Evolutionary conservation across 305 asterid genomes (phyloP), one percentile per base, ranked within the genome.

Genomic region (Solanum hybrid): DNA sequence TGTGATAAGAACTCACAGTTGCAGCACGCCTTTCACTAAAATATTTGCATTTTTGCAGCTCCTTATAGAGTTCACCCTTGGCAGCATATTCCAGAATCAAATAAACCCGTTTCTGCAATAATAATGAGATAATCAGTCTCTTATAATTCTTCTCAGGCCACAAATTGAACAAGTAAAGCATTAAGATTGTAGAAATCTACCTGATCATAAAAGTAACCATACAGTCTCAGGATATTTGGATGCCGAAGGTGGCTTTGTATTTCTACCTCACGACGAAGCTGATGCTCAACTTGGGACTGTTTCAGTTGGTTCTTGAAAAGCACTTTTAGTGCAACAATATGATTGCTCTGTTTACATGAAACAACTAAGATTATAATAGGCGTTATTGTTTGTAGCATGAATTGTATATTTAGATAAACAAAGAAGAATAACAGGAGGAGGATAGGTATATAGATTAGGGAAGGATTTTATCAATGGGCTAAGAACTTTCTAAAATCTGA

Each of bases 261-360:
- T 91, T 97, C 99, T 85, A 97, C 99, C 93, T 97, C 99, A 26
- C 99, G 96, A 13, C 98, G 98, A 89, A 97, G 98, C 94, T 97
- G 99, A 87, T 97, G 99, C 91, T 97, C 99, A 17, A 97, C 99
- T 89, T 94, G 98, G 85, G 98, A 97, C 93, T 95, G 96, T 90
- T 95, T 95, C 75, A 97, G 90, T 91, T 97, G 99, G 93, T 91
- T 94, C 94, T 97, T 97, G 88, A 97, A 96, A 92, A 97, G 90
- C 79, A 97, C 98, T 94, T 97, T 97, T 37, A 97, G 93, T 38
- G 99, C 99, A 91, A 97, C 97, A 87, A 97, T 88, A 85, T 97
- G 99, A 91, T 93, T 91, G 88, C 93, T 92, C 93, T 92, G 90
- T 88, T 92, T 27, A 19, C 27, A 89, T 38, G 42, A 73, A 84